These are phyloP conservation scores for Capsicum pubescens DNA, from an alignment of 257 asterid species.

Conservation along the genomic window DNA sequence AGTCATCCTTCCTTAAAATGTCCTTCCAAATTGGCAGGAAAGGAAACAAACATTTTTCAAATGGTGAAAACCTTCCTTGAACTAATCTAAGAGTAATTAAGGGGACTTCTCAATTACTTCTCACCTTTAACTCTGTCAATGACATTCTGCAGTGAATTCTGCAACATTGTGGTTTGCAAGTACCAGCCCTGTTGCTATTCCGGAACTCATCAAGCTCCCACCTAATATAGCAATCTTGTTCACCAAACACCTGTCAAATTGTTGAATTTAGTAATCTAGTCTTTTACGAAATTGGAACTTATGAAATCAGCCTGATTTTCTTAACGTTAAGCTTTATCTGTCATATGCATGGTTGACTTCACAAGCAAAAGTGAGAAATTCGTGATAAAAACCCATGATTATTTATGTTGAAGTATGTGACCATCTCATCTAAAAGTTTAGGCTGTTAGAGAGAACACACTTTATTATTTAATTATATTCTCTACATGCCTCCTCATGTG, in stretches of 20 bases:
- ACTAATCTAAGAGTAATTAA: slow-evolving; percentile 9
- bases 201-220: slow-evolving; percentile 97
- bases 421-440: too few relatives aligned
- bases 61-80: slow-evolving; percentile 5
- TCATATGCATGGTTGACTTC: not conserved
- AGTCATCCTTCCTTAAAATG: slow-evolving; percentile 45
- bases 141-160: slow-evolving; percentile 83
- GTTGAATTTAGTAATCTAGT: not conserved
- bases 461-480: too few relatives aligned
- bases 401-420: too few relatives aligned
- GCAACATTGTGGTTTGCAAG: slow-evolving; percentile 77
- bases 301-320: not conserved
- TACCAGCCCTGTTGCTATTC: slow-evolving; percentile 85
- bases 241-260: not conserved
- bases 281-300: not conserved
- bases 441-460: too few relatives aligned
- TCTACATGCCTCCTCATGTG: too few relatives aligned
- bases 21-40: slow-evolving; percentile 81
- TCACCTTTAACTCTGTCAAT: slow-evolving; percentile 81
- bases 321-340: not conserved
- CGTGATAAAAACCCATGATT: too few relatives aligned
- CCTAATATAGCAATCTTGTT: slow-evolving; percentile 91
- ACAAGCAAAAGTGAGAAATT: not conserved
- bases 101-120: slow-evolving; percentile 22
- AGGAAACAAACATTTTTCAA: slow-evolving; percentile 6